These are phyloP conservation scores for Colletotrichum cordylinicola DNA, from an alignment of 2,329 filamentous ascomycete species.

Conservation along the genomic window DNA sequence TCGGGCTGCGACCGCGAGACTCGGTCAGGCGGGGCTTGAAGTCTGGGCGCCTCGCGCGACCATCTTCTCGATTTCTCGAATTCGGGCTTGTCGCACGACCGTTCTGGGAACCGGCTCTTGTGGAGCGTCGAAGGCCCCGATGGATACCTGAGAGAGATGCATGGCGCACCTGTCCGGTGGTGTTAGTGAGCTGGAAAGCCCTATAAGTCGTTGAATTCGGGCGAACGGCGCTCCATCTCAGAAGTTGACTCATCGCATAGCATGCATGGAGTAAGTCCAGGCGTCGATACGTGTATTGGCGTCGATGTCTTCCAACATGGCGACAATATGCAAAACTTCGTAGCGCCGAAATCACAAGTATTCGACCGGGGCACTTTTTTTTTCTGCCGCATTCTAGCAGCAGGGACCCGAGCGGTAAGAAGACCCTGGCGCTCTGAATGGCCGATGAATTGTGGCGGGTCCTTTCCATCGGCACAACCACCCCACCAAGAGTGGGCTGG, in stretches of 20 bases:
- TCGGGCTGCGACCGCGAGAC: not conserved
- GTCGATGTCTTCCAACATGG: not conserved
- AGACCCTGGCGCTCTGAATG: not conserved
- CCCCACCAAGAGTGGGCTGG: not conserved
- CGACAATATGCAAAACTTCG: not conserved
- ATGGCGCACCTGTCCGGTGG: not conserved
- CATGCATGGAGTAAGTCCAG: not conserved
- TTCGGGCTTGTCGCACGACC: not conserved
- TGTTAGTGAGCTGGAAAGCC: not conserved
- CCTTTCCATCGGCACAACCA: not conserved
- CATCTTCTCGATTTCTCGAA: not conserved
- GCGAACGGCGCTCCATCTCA: constrained; percentile 7
- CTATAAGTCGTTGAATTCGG: not conserved
- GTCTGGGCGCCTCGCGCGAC: not conserved
- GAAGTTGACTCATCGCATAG: constrained; percentile 24
- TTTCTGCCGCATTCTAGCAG: constrained; percentile 16
- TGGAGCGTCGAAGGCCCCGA: constrained; percentile 63
- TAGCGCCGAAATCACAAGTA: not conserved
- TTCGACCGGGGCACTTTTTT: constrained; percentile 4
- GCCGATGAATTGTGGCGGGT: not conserved
- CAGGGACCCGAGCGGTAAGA: constrained; percentile 15
- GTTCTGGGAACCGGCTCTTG: constrained; percentile 29
- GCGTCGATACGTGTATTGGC: not conserved
- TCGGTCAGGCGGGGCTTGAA: constrained; percentile 25
- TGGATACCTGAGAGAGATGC: constrained; percentile 69